Percentiles rank a stretch among this genome's conserved stretches.
These are phyloP conservation scores for Hibiscus mutabilis DNA, from an alignment of 345 rosid genomes.

Conservation along the genomic window DNA sequence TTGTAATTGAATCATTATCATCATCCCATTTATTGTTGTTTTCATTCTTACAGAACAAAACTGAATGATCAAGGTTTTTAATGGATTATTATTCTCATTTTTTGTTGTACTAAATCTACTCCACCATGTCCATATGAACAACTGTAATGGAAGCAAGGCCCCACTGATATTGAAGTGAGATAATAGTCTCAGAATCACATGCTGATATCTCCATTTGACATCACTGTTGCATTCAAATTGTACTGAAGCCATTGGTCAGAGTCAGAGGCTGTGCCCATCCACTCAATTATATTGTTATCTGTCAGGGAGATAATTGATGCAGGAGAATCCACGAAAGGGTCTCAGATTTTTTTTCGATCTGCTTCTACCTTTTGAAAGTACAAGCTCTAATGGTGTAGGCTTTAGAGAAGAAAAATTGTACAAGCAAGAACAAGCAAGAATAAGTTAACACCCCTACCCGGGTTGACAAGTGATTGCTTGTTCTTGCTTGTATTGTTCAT, in stretches of 20 bases:
- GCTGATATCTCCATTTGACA: slow-evolving; percentile 40
- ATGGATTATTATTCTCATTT: slow-evolving; percentile 11
- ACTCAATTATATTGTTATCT: slow-evolving; percentile 25
- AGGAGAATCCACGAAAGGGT: slow-evolving; percentile 15
- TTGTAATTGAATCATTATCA: neutral
- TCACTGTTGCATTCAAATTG: slow-evolving; percentile 73
- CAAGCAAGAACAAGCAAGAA: no score
- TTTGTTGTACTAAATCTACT: neutral
- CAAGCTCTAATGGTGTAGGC: neutral
- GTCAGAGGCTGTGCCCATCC: slow-evolving; percentile 31
- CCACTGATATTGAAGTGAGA: slow-evolving; percentile 29
- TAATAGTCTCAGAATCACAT: slow-evolving; percentile 41
- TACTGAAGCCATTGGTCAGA: no score
- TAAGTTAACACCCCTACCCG: no score
- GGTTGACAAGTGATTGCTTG: no score
- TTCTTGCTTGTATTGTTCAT: no score
- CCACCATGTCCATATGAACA: no score
- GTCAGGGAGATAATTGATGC: slow-evolving; percentile 33
- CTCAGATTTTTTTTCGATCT: neutral
- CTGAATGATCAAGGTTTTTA: slow-evolving; percentile 4
- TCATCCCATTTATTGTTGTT: neutral
- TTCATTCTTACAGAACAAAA: neutral
- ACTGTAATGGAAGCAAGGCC: slow-evolving; percentile 39
- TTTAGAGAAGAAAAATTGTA: neutral
- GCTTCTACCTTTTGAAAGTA: neutral